Percentiles rank a stretch among this genome's conserved stretches.
Evolutionary conservation across 2,329 filamentous ascomycete genomes (phyloP).

Genomic region (Pseudogymnoascus sp.): DNA sequence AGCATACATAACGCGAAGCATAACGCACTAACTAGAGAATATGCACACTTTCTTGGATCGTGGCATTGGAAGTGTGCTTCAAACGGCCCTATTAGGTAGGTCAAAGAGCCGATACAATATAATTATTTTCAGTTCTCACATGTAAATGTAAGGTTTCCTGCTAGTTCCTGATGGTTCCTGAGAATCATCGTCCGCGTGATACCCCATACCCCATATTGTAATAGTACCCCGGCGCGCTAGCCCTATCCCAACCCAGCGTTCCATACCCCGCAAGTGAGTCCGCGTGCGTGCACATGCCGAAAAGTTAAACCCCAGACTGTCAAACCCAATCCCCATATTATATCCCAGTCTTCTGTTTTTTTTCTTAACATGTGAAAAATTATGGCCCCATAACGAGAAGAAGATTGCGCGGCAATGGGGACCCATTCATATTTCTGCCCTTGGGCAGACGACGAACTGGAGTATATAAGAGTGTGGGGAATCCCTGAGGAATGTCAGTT

Average conservation of each 20-base stretch:
- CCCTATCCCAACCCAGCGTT: neutral
- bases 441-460: neutral
- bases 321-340: slow-evolving; percentile 3
- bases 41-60: neutral
- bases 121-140: neutral
- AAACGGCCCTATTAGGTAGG: neutral
- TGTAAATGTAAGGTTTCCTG: neutral
- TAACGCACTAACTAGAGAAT: neutral
- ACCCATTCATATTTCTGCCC: neutral
- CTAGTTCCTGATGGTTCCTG: neutral
- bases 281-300: neutral
- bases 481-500: neutral
- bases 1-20: neutral
- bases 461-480: neutral
- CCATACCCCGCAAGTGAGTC: neutral
- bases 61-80: neutral
- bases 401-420: neutral
- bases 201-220: neutral
- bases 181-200: neutral
- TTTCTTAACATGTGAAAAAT: neutral
- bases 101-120: neutral
- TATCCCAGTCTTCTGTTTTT: neutral
- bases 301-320: neutral
- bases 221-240: neutral
- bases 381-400: neutral